Conservation (phyloP, 371 early-diverging fungal species). For the Haplosporangium sp. region DNA sequence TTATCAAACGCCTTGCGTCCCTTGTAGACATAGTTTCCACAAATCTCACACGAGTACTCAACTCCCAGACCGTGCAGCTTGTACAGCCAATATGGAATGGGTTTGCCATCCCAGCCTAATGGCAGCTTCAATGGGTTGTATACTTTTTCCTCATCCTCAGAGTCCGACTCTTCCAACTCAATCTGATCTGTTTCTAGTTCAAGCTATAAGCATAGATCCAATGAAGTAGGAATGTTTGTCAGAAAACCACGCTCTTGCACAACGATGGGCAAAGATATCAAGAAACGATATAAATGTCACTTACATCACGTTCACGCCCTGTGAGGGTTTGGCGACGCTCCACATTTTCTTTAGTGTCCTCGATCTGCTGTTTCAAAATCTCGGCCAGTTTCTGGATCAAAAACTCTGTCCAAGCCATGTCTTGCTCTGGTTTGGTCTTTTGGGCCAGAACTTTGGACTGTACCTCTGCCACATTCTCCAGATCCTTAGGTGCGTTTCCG, state of each 20-base stretch:
- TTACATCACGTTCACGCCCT: constrained; percentile 82
- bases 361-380: constrained; percentile 68
- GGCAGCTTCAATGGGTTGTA: constrained; percentile 98
- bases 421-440: constrained; percentile 64
- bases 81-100: constrained; percentile 99
- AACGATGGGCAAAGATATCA: not conserved
- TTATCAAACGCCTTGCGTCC: constrained; percentile 97
- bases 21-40: constrained; percentile 96
- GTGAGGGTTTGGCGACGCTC: constrained; percentile 97
- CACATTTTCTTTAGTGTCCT: constrained; percentile 88
- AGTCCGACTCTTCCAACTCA: constrained; percentile 80
- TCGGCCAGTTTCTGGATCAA: constrained; percentile 72
- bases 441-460: constrained; percentile 53
- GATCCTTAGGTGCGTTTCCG: constrained; percentile 47
- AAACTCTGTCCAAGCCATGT: constrained; percentile 72
- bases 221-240: not conserved
- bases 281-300: constrained; percentile 11
- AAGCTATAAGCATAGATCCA: constrained; percentile 58
- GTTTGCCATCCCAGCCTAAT: constrained; percentile 98
- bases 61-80: constrained; percentile 97
- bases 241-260: not conserved
- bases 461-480: constrained; percentile 57
- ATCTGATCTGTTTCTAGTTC: constrained; percentile 82
- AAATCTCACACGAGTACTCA: constrained; percentile 97
- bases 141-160: constrained; percentile 89